Conservation (phyloP, 73 alveolate species). For the Paramecium tetraurelia region DNA sequence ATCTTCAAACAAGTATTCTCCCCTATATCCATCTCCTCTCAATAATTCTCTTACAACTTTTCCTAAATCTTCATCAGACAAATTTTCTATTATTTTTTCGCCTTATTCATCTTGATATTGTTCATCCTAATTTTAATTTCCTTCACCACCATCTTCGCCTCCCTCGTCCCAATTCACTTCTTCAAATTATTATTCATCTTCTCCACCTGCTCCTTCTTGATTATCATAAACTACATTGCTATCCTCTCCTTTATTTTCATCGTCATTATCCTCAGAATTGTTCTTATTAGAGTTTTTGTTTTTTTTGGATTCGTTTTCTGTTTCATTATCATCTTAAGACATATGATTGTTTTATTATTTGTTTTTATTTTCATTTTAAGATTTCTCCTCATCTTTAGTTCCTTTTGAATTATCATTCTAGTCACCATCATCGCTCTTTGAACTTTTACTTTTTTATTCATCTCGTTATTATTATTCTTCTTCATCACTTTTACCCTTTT, state of each 20-base stretch:
- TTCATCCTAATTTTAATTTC: background rate
- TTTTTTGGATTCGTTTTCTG: background rate
- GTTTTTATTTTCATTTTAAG: background rate
- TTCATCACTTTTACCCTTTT: background rate
- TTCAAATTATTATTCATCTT: background rate
- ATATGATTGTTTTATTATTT: background rate
- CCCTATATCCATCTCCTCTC: background rate
- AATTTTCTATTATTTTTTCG: background rate
- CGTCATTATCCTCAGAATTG: background rate
- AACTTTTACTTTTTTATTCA: background rate
- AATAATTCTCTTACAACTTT: background rate
- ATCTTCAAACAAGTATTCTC: slow-evolving; percentile 2
- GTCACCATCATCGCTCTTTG: background rate
- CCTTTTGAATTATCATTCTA: background rate
- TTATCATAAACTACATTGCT: background rate
- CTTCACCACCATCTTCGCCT: background rate
- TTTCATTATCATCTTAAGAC: background rate
- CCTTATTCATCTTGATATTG: background rate
- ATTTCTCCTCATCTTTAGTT: background rate
- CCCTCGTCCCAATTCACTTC: slow-evolving; percentile 43
- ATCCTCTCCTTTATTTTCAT: background rate
- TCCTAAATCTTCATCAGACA: slow-evolving; percentile 43
- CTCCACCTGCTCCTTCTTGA: background rate
- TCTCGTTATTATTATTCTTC: background rate
- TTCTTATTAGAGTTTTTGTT: background rate